Evolutionary conservation across 75 land plant species (phyloP).

Genomic region (Ceratopteris richardii): DNA sequence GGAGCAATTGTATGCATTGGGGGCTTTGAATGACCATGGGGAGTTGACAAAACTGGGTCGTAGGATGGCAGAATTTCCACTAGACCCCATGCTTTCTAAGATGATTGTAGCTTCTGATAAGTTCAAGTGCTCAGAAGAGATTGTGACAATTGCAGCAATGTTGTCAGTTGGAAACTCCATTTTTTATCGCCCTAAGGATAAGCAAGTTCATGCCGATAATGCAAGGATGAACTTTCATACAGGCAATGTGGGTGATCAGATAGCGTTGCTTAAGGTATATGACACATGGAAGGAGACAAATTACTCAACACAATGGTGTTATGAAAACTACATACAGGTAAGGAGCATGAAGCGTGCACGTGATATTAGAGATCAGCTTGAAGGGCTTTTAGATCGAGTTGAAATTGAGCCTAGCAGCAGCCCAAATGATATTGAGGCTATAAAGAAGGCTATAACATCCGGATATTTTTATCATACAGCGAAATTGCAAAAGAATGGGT

Average conservation of each 20-base stretch:
- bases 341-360: constrained; percentile 98
- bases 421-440: constrained; percentile 62
- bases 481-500: constrained; percentile 77
- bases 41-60: constrained; percentile 89
- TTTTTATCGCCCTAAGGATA: constrained; percentile 95
- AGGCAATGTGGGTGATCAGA: constrained; percentile 95
- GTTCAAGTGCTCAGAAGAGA: constrained; percentile 80
- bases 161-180: constrained; percentile 87
- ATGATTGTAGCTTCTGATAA: constrained; percentile 99
- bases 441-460: constrained; percentile 84
- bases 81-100: constrained; percentile 98
- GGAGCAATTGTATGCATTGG: constrained; percentile 84
- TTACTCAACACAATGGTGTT: constrained; percentile 94
- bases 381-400: constrained; percentile 86
- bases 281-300: constrained; percentile 90
- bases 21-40: constrained; percentile 81
- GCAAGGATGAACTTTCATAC: constrained; percentile 90
- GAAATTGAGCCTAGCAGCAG: constrained; percentile 78
- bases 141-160: constrained; percentile 84
- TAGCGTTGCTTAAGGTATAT: constrained; percentile 90
- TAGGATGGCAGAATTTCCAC: constrained; percentile 95
- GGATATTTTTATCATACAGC: constrained; percentile 93
- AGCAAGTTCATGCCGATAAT: constrained; percentile 98
- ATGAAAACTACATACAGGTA: constrained; percentile 97
- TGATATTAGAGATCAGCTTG: constrained; percentile 90